Base-by-base conservation (phyloP, 2,329 filamentous ascomycete genomes). In the Cladophialophora chaetospira region DNA sequence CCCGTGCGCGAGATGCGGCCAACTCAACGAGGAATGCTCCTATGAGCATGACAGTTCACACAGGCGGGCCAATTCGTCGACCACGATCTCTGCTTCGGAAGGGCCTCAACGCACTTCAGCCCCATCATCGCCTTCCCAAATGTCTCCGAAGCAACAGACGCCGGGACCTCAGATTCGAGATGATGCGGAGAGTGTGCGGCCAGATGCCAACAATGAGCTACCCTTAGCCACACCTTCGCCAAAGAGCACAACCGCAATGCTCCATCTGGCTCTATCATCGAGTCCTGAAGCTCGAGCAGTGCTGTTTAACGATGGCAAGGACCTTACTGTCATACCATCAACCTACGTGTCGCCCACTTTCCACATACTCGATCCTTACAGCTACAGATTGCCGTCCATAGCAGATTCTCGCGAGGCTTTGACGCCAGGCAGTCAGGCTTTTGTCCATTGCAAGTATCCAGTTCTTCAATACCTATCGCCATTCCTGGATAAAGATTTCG, bases 291-390 rank as follows among this genome's bases (percentile, higher is more conserved):
- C 44, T 29, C 48, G 35, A 13, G n/a, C 53, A 8, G 13, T 50
- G 10, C 29, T 48, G 6, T 59, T 61, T 35, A 54, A 58, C 10
- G 38, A 50, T 11, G 53, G 47, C 31, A 57, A 58, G 47, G 52
- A 61, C 21, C 45, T 61, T 44, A 35, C 55, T 9, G 33, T 48
- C n/a, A 51, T 55, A 11, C 47, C 58, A 5, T 63, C 61, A 8
- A 60, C 61, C 31, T 63, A 58, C 42, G 61, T 63, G 5, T 63
- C 61, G 9, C 61, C 61, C 6, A 61, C 58, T 2, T 54, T 61
- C 28, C 55, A 63, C 28, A 45, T 61, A 33, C 45, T 63, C 25
- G 61, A 63, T 44, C 61, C 61, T 26, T 63, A 63, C 44, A 56
- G 51, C 29, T 63, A 63, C 46, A 58, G 53, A 49, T 44, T 63